Evolutionary conservation across 2,329 filamentous ascomycete species (phyloP).

Genomic region (Grosmannia huntii): DNA sequence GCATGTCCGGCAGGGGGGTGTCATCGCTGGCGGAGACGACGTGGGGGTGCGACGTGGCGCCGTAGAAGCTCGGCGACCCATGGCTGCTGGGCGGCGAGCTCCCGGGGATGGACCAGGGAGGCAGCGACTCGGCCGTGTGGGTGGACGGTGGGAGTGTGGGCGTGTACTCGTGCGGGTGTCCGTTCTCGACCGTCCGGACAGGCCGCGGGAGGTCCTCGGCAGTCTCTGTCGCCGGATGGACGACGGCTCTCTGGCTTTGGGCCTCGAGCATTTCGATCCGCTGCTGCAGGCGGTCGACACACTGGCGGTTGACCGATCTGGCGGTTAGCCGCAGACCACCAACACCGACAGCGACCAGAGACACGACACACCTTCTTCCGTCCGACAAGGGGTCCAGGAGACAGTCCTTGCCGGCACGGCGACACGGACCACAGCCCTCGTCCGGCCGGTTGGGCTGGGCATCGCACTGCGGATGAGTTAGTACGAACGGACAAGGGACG

Average conservation of each 20-base stretch:
- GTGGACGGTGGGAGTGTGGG: background rate
- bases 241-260: background rate
- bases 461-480: conserved; percentile 2
- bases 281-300: conserved; percentile 3
- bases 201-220: no score
- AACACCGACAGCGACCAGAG: no score
- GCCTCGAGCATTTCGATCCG: conserved; percentile 6
- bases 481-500: background rate
- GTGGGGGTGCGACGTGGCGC: conserved; percentile 4
- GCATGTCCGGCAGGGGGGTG: background rate
- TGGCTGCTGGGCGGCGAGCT: background rate
- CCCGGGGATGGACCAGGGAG: background rate
- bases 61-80: conserved; percentile 3
- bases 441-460: background rate
- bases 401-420: conserved; percentile 3
- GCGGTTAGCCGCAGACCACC: no score
- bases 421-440: conserved; percentile 2
- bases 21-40: background rate
- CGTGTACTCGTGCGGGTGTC: no score
- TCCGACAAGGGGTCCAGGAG: conserved; percentile 4
- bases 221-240: no score
- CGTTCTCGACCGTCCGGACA: no score
- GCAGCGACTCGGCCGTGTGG: background rate
- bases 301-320: conserved; percentile 1
- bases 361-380: background rate